phyloP scores from a whole-genome alignment of 768 basidiomycete species.

The Boletus reticuloceps region DNA sequence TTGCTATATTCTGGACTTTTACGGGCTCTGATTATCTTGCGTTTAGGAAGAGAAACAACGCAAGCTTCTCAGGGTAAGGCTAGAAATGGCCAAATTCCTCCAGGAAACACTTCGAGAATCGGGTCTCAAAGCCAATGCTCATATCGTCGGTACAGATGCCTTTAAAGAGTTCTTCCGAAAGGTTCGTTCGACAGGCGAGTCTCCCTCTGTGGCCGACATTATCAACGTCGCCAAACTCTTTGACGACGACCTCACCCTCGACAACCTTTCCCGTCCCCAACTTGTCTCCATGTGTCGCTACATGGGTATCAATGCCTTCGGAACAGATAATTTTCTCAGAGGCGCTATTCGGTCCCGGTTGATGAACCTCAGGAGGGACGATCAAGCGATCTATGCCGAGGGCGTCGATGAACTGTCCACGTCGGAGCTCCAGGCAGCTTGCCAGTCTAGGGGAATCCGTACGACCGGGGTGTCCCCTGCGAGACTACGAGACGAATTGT shows the following conservation, averaged over 20 bases:
- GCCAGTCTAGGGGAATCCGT: slow-evolving; percentile 91
- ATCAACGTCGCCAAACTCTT: slow-evolving; percentile 96
- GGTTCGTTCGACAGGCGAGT: slow-evolving; percentile 93
- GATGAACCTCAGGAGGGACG: slow-evolving; percentile 81
- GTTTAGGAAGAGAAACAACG: slow-evolving; percentile 92
- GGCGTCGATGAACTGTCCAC: slow-evolving; percentile 90
- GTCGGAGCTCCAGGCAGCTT: slow-evolving; percentile 88
- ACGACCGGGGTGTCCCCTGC: slow-evolving; percentile 86
- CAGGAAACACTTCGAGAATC: slow-evolving; percentile 97
- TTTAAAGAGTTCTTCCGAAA: slow-evolving; percentile 99
- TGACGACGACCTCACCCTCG: slow-evolving; percentile 95
- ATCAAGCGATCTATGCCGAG: slow-evolving; percentile 88
- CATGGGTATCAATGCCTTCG: slow-evolving; percentile 98
- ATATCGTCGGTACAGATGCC: slow-evolving; percentile 90
- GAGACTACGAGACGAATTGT: slow-evolving; percentile 82
- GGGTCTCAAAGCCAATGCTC: slow-evolving; percentile 86
- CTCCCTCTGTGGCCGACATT: slow-evolving; percentile 83
- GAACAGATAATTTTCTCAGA: slow-evolving; percentile 97
- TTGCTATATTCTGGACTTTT: neutral
- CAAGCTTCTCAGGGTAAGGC: slow-evolving; percentile 87
- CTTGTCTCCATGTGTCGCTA: slow-evolving; percentile 96
- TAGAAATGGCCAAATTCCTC: slow-evolving; percentile 99
- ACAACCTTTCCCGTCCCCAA: slow-evolving; percentile 98
- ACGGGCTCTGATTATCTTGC: neutral
- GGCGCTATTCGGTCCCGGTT: slow-evolving; percentile 85